Evolutionary conservation across 176 grass and related monocot genomes (phyloP), one percentile per base, ranked within the genome.

Genomic region (Alloteropsis semialata): DNA sequence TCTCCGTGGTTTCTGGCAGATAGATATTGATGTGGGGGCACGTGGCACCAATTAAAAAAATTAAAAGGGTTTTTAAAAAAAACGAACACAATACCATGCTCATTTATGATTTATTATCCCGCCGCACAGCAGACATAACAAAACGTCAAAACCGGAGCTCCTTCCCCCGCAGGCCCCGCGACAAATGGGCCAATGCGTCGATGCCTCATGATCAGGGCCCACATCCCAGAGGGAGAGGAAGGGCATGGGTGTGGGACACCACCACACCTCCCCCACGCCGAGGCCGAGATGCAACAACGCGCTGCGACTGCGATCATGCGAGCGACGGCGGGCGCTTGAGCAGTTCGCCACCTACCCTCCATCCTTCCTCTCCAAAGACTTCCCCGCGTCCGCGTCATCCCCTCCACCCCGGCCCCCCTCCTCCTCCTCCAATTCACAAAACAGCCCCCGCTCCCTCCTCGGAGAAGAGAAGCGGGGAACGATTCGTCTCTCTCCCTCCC

Each of bases 301-400:
- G 75, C 61, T 5, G 82, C 38, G 64, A 27, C n/a, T 57, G 57
- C 57, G 77, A 68, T 80, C 62, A 75, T 28, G 74, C 83, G 65
- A 42, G 33, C 55, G 83, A 75, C 75, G 76, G 76, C 76, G 84
- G 32, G 65, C 75, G 65, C 61, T 32, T 42, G 66, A 72, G 55
- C 58, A 42, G 75, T 63, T 79, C 66, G 33, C 84, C 76, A 86
- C 84, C 84, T 33, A 86, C 83, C 75, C 37, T 69, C 57, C 70
- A 29, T 53, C 51, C 15, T 10, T 55, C 74, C 45, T 63, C 77
- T 16, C 18, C 0, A n/a, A 24, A 67, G 53, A 14, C 65, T 30
- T 72, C 43, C 14, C 42, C 7, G n/a, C 44, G 21, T 9, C 29
- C 16, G 5, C 75, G 43, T 33, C 45, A 5, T 5, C 75, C 6